phyloP scores from a whole-genome alignment of 2,329 filamentous ascomycete species.

The Aspergillus bombycis region DNA sequence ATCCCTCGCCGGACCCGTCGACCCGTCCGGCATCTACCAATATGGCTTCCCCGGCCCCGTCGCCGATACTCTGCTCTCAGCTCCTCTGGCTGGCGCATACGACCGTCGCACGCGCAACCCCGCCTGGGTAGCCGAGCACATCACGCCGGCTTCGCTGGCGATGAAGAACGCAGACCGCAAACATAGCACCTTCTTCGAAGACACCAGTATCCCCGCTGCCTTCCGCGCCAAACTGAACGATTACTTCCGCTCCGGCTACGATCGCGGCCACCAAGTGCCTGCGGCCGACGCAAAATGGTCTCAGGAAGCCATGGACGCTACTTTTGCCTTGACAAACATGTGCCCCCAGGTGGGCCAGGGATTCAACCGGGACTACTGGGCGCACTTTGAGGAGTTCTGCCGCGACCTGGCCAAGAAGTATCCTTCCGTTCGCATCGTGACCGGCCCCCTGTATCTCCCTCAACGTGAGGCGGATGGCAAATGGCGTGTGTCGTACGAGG shows the following conservation, averaged over 20 bases:
- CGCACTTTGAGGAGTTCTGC: conserved; percentile 97
- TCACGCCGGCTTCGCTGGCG: conserved; percentile 82
- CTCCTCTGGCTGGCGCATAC: conserved; percentile 81
- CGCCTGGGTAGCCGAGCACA: conserved; percentile 94
- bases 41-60: conserved; percentile 93
- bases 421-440: conserved; percentile 87
- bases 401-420: conserved; percentile 78
- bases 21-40: conserved; percentile 76
- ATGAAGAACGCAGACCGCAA: conserved; percentile 78
- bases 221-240: conserved; percentile 91
- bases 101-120: conserved; percentile 91
- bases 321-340: conserved; percentile 94
- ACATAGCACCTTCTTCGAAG: conserved; percentile 81
- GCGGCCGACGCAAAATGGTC: conserved; percentile 96
- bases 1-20: conserved; percentile 54
- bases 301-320: conserved; percentile 91
- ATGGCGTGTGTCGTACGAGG: conserved; percentile 94
- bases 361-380: conserved; percentile 99
- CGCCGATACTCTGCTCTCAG: conserved; percentile 75
- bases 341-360: conserved; percentile 97
- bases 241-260: conserved; percentile 93
- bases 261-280: conserved; percentile 94
- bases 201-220: conserved; percentile 74
- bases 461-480: conserved; percentile 86
- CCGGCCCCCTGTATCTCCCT: conserved; percentile 90